phyloP scores from a whole-genome alignment of 2,329 filamentous ascomycete species.

The Akanthomyces uredinophilus region DNA sequence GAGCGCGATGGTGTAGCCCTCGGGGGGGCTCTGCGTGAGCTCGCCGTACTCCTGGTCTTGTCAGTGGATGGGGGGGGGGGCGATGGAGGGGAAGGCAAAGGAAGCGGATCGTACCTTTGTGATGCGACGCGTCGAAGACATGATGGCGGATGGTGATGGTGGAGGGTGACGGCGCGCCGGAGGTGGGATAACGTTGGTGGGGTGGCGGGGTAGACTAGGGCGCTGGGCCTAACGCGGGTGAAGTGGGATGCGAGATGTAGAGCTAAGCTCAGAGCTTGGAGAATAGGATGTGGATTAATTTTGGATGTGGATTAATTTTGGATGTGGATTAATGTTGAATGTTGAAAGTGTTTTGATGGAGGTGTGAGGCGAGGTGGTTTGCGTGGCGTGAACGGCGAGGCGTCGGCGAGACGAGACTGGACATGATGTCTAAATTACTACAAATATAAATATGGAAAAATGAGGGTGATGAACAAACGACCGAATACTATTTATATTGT shows the following conservation, averaged over 20 bases:
- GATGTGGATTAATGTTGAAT: no score
- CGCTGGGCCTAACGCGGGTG: slow-evolving; percentile 7
- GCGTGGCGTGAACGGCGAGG: no score
- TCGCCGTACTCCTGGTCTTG: slow-evolving; percentile 47
- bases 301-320: no score
- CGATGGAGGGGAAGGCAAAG: background rate
- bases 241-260: background rate
- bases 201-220: slow-evolving; percentile 10
- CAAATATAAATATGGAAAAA: no score
- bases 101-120: slow-evolving; percentile 38
- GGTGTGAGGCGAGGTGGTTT: no score
- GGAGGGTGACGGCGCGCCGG: background rate
- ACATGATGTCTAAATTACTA: no score
- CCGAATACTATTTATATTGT: no score
- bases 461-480: no score
- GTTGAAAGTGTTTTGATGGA: no score
- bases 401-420: no score
- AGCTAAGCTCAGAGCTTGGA: no score
- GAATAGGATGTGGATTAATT: no score
- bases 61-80: background rate
- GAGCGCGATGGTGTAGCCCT: slow-evolving; percentile 43
- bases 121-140: slow-evolving; percentile 41
- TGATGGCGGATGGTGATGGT: slow-evolving; percentile 20
- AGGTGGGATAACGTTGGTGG: background rate
- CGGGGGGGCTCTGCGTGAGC: slow-evolving; percentile 42